phyloP scores from a whole-genome alignment of 2,329 filamentous ascomycete species.

The Pestalotiopsis sp. region DNA sequence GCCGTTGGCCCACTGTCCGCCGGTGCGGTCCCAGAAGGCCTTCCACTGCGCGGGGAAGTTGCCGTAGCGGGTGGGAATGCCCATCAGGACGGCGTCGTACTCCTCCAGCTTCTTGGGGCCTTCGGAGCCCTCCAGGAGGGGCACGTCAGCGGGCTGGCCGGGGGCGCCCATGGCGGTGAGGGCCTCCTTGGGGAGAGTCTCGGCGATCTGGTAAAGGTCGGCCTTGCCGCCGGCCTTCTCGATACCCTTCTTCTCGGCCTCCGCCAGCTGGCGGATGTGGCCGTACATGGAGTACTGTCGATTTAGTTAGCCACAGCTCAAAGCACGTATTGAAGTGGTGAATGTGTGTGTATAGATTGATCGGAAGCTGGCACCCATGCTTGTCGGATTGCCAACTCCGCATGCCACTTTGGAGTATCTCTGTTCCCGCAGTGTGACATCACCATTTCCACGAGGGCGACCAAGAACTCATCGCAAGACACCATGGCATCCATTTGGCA shows the following conservation, averaged over 20 bases:
- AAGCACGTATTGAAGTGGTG: neutral
- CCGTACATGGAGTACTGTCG: slow-evolving; percentile 89
- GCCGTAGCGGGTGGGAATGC: slow-evolving; percentile 93
- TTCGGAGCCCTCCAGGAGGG: slow-evolving; percentile 61
- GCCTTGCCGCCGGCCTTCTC: slow-evolving; percentile 81
- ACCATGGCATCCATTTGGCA: neutral
- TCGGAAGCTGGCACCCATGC: neutral
- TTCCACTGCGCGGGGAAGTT: slow-evolving; percentile 99
- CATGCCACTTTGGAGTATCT: neutral
- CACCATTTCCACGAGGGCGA: neutral
- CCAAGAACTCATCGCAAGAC: neutral
- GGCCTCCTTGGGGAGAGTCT: slow-evolving; percentile 86
- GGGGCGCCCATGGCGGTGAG: slow-evolving; percentile 91
- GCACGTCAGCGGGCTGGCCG: slow-evolving; percentile 69
- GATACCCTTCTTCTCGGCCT: slow-evolving; percentile 89
- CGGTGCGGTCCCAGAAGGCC: slow-evolving; percentile 88
- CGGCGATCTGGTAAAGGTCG: slow-evolving; percentile 84
- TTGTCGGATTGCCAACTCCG: neutral
- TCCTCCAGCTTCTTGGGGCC: slow-evolving; percentile 62
- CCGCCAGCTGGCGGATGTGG: slow-evolving; percentile 81
- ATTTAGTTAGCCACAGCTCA: neutral
- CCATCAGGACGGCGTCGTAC: slow-evolving; percentile 90
- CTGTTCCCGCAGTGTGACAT: neutral
- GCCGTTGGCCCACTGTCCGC: slow-evolving; percentile 79
- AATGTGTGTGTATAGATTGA: neutral